Percentiles rank a stretch among this genome's conserved stretches.
phyloP scores from a whole-genome alignment of 176 grass and related monocot species.

The Chrysopogon serrulatus region DNA sequence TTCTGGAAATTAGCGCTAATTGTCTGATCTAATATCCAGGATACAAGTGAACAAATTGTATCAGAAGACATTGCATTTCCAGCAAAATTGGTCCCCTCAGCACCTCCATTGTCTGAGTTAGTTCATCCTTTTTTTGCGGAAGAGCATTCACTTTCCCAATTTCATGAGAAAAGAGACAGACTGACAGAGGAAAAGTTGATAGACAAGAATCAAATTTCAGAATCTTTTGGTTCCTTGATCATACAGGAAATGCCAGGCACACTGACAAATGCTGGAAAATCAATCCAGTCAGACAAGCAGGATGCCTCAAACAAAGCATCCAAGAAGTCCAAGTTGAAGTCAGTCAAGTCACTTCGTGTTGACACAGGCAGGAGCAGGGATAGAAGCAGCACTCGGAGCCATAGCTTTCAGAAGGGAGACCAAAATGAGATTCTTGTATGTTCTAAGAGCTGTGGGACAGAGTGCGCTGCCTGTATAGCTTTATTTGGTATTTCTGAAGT shows the following conservation, averaged over 20 bases:
- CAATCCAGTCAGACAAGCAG: conserved; percentile 25
- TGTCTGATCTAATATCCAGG: conserved; percentile 33
- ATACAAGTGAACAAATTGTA: conserved; percentile 14
- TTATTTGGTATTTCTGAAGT: conserved; percentile 46
- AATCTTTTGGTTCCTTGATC: conserved; percentile 37
- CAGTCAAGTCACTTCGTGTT: conserved; percentile 62
- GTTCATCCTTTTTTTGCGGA: neutral
- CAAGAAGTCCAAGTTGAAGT: conserved; percentile 63
- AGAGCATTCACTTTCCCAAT: conserved; percentile 20
- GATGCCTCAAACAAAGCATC: conserved; percentile 38
- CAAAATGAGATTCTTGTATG: conserved; percentile 31
- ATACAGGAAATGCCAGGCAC: conserved; percentile 11
- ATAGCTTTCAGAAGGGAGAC: conserved; percentile 16
- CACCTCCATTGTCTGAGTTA: conserved; percentile 43
- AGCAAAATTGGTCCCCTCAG: conserved; percentile 31
- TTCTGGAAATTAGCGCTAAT: conserved; percentile 7
- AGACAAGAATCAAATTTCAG: conserved; percentile 27
- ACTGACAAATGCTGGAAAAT: neutral
- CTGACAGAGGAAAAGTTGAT: conserved; percentile 11
- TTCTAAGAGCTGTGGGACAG: conserved; percentile 31
- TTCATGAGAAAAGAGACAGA: conserved; percentile 25
- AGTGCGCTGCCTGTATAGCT: conserved; percentile 37
- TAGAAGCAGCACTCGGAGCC: conserved; percentile 23
- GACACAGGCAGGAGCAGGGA: conserved; percentile 61
- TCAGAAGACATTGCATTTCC: conserved; percentile 13